Percentiles rank a stretch among this genome's conserved stretches.
These are phyloP conservation scores for Globisporangium solare DNA, from an alignment of 352 stramenopile species.

Conservation along the genomic window DNA sequence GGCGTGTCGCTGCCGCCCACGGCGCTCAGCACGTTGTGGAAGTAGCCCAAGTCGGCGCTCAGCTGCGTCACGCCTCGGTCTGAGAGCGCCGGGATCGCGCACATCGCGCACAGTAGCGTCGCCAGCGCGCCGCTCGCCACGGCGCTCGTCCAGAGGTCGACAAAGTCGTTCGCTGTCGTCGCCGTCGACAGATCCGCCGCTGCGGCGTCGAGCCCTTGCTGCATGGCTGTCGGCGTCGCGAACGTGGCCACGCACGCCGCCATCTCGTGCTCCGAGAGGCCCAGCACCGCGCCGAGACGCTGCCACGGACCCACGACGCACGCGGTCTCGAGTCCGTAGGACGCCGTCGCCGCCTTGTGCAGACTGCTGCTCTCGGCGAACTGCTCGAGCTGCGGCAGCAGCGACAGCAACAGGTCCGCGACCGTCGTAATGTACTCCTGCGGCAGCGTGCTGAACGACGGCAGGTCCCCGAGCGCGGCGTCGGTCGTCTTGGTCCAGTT, in stretches of 20 bases:
- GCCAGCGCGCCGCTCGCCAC: slow-evolving; percentile 66
- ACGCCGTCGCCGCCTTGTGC: slow-evolving; percentile 47
- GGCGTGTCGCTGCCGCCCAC: slow-evolving; percentile 37
- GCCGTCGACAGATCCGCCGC: background rate
- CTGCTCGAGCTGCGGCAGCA: slow-evolving; percentile 75
- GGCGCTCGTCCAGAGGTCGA: slow-evolving; percentile 70
- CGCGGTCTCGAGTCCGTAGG: slow-evolving; percentile 35
- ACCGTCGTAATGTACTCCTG: slow-evolving; percentile 86
- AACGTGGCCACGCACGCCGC: slow-evolving; percentile 49
- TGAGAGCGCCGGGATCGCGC: slow-evolving; percentile 56
- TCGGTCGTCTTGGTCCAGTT: slow-evolving; percentile 49
- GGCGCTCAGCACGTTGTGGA: slow-evolving; percentile 75
- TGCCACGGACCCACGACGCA: slow-evolving; percentile 51
- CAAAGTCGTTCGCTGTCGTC: slow-evolving; percentile 32
- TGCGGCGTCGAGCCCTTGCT: slow-evolving; percentile 4
- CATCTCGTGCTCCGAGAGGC: slow-evolving; percentile 34
- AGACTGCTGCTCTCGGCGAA: slow-evolving; percentile 76
- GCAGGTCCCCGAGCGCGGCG: slow-evolving; percentile 45
- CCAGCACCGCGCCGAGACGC: slow-evolving; percentile 38
- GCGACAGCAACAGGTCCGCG: slow-evolving; percentile 69
- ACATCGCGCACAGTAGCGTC: slow-evolving; percentile 42
- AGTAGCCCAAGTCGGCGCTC: slow-evolving; percentile 68
- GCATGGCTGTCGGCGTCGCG: no score
- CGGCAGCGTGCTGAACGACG: slow-evolving; percentile 69
- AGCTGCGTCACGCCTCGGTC: slow-evolving; percentile 55